Conservation (phyloP, 176 grass and related monocot species). For the Triticum monococcum region DNA sequence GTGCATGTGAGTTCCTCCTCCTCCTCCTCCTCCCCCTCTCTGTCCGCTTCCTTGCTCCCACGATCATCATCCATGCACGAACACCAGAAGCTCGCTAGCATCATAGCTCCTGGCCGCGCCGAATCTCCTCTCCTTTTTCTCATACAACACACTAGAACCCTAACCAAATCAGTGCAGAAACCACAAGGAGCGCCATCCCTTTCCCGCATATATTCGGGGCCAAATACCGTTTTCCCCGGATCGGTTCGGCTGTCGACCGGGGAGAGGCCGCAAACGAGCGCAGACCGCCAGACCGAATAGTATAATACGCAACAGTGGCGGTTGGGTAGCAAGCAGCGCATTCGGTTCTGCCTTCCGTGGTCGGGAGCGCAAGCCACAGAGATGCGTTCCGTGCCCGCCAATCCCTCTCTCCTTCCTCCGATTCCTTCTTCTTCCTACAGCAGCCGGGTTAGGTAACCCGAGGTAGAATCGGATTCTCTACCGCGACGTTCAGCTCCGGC, state of each 20-base stretch:
- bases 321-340: neutral
- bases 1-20: conserved; percentile 9
- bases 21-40: neutral
- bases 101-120: too few species aligned
- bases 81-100: neutral
- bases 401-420: neutral
- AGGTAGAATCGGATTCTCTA: neutral
- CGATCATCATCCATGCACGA: neutral
- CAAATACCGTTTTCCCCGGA: neutral
- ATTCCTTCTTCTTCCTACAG: neutral
- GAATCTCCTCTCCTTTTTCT: too few species aligned
- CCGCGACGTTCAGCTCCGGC: too few species aligned
- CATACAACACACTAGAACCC: neutral
- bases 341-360: conserved; percentile 22
- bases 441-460: neutral
- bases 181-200: neutral
- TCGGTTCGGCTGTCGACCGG: neutral
- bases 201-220: neutral
- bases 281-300: neutral
- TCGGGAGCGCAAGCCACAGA: neutral
- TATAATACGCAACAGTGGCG: neutral
- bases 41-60: neutral
- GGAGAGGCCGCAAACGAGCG: neutral
- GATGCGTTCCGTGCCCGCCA: conserved; percentile 1
- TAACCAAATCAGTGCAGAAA: neutral